Evolutionary conservation across 192 early-diverging fungal genomes (phyloP), one percentile per base, ranked within the genome.

Genomic region (Dimargaris xerosporica): DNA sequence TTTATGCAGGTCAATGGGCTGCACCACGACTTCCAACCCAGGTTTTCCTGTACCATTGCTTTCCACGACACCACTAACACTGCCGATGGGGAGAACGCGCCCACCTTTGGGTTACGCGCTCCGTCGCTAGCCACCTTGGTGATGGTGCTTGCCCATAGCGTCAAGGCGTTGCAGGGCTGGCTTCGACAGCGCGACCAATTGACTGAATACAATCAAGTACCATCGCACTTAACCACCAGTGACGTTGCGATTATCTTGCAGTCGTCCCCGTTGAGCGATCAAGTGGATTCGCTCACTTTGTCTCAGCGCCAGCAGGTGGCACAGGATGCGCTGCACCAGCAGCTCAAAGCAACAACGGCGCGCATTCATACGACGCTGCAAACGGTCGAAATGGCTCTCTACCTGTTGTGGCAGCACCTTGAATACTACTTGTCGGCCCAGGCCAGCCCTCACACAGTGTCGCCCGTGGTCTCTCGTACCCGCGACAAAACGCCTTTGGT

Each of bases 341-440:
- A 69, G 61, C 67, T 51, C 2, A 44, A 76, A 68, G 64, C 76
- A 25, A 71, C 76, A 5, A 30, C 34, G 7, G 48, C 28, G 10
- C 74, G 76, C 23, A 63, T 73, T 51, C 51, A 65, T 7, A 65
- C 67, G 0, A 75, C 77, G 53, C 67, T 78, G 66, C 77, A 75
- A 54, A 54, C 74, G n/a, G 61, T 82, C 11, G 79, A 84, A 66
- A 75, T 78, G 59, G 72, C 80, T 0, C 66, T 87, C 41, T 76
- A 85, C 42, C 69, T 89, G 66, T 63, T 87, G 59, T 89, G 87
- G 87, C 75, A 84, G 5, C 87, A 89, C 64, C 67, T 89, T 60
- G 75, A 82, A 43, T 81, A 77, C 62, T 86, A 79, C 63, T 46
- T 79, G n/a, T 39, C 34, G 3, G 2, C 7, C 2, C 34, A 7